A percentile compares a stretch with the other conserved stretches of the same genome.
Evolutionary conservation across 2,329 filamentous ascomycete species (phyloP).

Genomic region (Claviceps africana): DNA sequence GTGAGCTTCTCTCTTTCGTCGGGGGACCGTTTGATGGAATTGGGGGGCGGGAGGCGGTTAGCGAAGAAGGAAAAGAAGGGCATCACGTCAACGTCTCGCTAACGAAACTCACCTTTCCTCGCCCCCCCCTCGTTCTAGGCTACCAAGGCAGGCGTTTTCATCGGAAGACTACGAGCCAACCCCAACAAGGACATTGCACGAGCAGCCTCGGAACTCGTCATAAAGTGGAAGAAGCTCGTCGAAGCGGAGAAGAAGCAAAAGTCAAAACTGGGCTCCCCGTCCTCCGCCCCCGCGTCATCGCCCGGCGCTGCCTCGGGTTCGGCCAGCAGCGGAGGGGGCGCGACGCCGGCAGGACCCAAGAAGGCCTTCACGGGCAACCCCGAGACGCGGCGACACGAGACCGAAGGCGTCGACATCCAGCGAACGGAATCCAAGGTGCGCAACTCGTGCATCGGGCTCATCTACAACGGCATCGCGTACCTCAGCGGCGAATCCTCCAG

Average conservation of each 20-base stretch:
- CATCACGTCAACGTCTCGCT: background rate
- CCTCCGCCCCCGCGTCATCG: slow-evolving; percentile 37
- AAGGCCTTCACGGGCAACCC: slow-evolving; percentile 47
- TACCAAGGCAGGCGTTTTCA: slow-evolving; percentile 80
- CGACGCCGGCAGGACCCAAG: slow-evolving; percentile 14
- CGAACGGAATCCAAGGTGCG: slow-evolving; percentile 61
- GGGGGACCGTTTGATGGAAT: too few relatives aligned
- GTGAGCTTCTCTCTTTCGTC: slow-evolving; percentile 28
- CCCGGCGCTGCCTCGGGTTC: slow-evolving; percentile 28
- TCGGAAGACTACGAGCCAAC: slow-evolving; percentile 69
- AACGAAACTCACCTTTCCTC: background rate
- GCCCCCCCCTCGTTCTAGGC: slow-evolving; percentile 29
- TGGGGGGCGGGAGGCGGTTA: background rate
- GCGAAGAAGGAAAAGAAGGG: background rate
- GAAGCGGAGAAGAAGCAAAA: slow-evolving; percentile 45
- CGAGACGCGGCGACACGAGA: slow-evolving; percentile 68
- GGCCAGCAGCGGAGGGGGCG: slow-evolving; percentile 17
- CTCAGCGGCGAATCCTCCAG: slow-evolving; percentile 57
- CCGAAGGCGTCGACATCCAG: slow-evolving; percentile 65
- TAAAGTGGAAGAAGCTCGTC: slow-evolving; percentile 74
- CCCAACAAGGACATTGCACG: slow-evolving; percentile 68
- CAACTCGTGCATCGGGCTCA: slow-evolving; percentile 74
- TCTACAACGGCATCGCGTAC: slow-evolving; percentile 79
- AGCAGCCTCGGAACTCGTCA: slow-evolving; percentile 68
- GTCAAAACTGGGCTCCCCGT: slow-evolving; percentile 26